These are phyloP conservation scores for Lactifluus pinguis DNA, from an alignment of 768 basidiomycete species.

Conservation along the genomic window DNA sequence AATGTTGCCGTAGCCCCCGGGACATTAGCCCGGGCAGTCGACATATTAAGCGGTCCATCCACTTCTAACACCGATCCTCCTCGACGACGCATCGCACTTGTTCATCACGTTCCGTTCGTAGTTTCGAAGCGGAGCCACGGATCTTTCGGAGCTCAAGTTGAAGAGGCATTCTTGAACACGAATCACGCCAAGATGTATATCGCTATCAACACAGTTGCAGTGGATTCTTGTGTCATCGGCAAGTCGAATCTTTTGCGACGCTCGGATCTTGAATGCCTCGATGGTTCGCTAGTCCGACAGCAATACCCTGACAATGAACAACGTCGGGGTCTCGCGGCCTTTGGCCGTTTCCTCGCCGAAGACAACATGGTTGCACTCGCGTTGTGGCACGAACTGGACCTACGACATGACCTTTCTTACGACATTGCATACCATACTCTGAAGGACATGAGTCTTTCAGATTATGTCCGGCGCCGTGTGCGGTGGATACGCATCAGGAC, in stretches of 20 bases:
- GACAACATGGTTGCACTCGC: conserved; percentile 95
- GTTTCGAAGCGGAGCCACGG: conserved; percentile 45
- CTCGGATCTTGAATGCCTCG: conserved; percentile 73
- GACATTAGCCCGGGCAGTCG: conserved; percentile 79
- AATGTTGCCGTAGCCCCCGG: conserved; percentile 73
- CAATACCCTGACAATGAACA: conserved; percentile 23
- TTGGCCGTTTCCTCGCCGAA: conserved; percentile 87
- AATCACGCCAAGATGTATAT: conserved; percentile 98
- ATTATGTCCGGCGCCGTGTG: conserved; percentile 82
- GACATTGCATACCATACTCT: conserved; percentile 87
- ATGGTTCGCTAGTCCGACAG: conserved; percentile 48
- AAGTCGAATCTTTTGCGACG: conserved; percentile 93
- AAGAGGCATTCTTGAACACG: conserved; percentile 92
- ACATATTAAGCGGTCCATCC: conserved; percentile 46
- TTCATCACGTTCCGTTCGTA: conserved; percentile 95
- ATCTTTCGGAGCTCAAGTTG: conserved; percentile 70
- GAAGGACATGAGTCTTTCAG: conserved; percentile 75
- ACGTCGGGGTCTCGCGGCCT: conserved; percentile 59
- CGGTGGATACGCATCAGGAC: conserved; percentile 98
- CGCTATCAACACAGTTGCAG: conserved; percentile 79
- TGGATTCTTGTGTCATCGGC: conserved; percentile 94
- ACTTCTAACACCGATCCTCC: conserved; percentile 26
- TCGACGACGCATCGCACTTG: conserved; percentile 59
- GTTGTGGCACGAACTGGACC: conserved; percentile 87
- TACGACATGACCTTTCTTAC: conserved; percentile 82